Conservation (phyloP, 139 green algal genomes). For the Chlamydomonas sphaeroides region DNA sequence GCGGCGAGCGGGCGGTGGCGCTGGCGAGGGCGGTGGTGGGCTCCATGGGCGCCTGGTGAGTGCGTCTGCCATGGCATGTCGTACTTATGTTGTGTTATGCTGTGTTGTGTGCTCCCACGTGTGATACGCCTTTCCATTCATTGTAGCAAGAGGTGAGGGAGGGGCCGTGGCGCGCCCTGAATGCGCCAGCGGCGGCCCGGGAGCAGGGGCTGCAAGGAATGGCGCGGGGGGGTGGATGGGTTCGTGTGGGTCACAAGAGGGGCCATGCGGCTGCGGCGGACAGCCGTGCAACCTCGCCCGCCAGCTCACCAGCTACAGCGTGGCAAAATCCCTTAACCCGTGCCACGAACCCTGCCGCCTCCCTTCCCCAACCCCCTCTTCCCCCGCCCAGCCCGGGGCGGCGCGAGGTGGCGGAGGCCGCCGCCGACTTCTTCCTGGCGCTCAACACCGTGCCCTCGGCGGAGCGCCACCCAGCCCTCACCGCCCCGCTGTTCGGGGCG, state of each 20-base stretch:
- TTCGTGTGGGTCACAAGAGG: too few species aligned
- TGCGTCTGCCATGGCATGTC: too few species aligned
- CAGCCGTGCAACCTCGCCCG: too few species aligned
- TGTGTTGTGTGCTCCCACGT: too few species aligned
- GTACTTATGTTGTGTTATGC: too few species aligned
- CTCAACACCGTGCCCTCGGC: conserved; percentile 67
- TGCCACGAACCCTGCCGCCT: background rate
- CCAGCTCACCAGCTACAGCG: too few species aligned
- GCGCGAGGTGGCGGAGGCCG: conserved; percentile 40
- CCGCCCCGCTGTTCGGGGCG: conserved; percentile 49
- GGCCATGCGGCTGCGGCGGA: too few species aligned
- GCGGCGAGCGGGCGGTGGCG: conserved; percentile 7
- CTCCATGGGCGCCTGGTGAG: conserved; percentile 58
- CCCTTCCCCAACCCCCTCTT: background rate
- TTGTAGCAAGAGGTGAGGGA: too few species aligned
- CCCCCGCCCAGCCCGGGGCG: background rate
- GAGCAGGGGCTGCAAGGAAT: background rate
- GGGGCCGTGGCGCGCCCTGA: background rate
- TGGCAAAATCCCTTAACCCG: too few species aligned
- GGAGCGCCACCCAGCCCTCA: conserved; percentile 54
- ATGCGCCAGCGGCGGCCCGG: background rate
- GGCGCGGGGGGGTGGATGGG: too few species aligned
- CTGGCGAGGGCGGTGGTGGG: conserved; percentile 58
- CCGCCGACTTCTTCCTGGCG: conserved; percentile 70
- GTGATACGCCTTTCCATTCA: too few species aligned